Evolutionary conservation across 805 yeast species (phyloP), one percentile per base, ranked within the genome.

Genomic region (Nakazawaea sp.): DNA sequence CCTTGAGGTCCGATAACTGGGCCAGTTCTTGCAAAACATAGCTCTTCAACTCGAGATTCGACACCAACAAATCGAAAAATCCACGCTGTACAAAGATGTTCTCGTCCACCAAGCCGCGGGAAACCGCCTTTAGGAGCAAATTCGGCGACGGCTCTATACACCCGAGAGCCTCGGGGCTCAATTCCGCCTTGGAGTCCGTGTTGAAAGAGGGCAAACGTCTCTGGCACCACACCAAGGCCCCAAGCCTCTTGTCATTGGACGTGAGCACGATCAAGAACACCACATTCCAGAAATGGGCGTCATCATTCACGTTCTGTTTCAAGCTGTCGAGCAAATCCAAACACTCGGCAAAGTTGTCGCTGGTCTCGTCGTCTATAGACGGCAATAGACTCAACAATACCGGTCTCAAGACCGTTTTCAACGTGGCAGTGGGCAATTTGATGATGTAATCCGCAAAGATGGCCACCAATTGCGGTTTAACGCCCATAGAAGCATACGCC

Each of bases 291-390:
- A 90, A 92, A 45, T 83, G 77, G 1, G 77, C 55, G 51, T 85
- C 85, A 48, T 86, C 78, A 27, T 64, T 62, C 29, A 86, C 52
- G 33, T 75, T 74, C 5, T 41, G 48, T 45, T 77, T 75, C 46
- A 89, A 66, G 1, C 61, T 53, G 32, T 79, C 88, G 26, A 90
- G 64, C 29, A 90, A 52, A 0, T 61, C 61, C 37, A 87, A 45
- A 1, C 79, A 70, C 2, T 78, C 71, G 11, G 64, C 67, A 51
- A 82, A 90, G 23, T 79, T 79, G 49, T 92, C 98, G 16, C 89
- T 77, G 28, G 89, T 75, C 46, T 89, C 96, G 49, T 92, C 97
- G 49, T 92, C 98, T 35, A 92, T 71, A 0, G 96, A 96, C 0
- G 96, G 88, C 3, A 90, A 58, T 24, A 89, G 64, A 43, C 90